Evolutionary conservation across 2,329 filamentous ascomycete genomes (phyloP).

Genomic region (Penicillium sclerotigenum): DNA sequence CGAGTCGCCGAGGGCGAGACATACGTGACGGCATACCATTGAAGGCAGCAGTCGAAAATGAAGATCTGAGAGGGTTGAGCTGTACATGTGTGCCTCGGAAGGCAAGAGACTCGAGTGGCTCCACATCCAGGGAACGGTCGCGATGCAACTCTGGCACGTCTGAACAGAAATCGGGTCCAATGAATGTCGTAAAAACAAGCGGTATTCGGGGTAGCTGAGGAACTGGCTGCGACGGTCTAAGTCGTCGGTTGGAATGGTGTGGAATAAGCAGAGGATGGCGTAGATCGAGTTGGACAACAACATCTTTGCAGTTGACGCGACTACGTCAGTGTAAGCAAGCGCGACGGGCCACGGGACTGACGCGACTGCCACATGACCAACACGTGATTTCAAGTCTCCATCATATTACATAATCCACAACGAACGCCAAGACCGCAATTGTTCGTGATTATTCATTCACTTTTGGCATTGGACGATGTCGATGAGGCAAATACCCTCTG

Average conservation of each 20-base stretch:
- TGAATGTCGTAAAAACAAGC: slow-evolving; percentile 6
- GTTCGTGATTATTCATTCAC: slow-evolving; percentile 4
- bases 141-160: slow-evolving; percentile 10
- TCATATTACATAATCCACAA: neutral
- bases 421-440: slow-evolving; percentile 1
- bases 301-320: neutral
- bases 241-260: slow-evolving; percentile 1
- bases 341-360: slow-evolving; percentile 18
- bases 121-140: slow-evolving; percentile 18
- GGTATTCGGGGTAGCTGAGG: slow-evolving; percentile 1
- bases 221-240: neutral
- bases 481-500: neutral
- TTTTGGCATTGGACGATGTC: neutral
- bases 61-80: slow-evolving; percentile 74
- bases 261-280: slow-evolving; percentile 8
- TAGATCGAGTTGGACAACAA: slow-evolving; percentile 2
- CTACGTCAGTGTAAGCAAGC: neutral
- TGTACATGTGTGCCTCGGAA: slow-evolving; percentile 51
- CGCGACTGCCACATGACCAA: neutral
- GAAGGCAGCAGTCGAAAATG: slow-evolving; percentile 58
- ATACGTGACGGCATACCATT: slow-evolving; percentile 37
- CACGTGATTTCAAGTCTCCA: neutral
- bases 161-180: slow-evolving; percentile 18
- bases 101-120: slow-evolving; percentile 40
- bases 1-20: slow-evolving; percentile 32